phyloP scores from a whole-genome alignment of 2,329 filamentous ascomycete species.

The Xylaria sp. region DNA sequence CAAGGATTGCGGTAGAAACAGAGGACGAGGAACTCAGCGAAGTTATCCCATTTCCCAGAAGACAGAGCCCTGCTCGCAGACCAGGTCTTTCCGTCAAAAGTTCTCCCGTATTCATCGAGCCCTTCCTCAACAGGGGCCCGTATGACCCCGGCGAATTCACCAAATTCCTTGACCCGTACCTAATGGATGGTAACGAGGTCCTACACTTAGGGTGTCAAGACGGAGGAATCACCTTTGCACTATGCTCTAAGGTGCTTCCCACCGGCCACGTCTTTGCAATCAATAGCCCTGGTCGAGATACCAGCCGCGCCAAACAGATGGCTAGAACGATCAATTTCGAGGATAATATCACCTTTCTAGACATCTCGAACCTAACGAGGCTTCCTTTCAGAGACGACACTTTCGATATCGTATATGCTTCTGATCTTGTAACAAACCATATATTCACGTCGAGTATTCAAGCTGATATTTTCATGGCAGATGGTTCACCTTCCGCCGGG shows the following conservation, averaged over 20 bases:
- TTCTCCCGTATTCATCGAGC: not conserved
- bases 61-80: not conserved
- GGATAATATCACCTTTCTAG: not conserved
- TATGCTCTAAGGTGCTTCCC: not conserved
- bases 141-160: not conserved
- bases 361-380: not conserved
- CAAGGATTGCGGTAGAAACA: not conserved
- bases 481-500: constrained; percentile 7
- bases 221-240: not conserved
- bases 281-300: not conserved
- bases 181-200: not conserved
- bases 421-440: constrained; percentile 13
- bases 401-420: constrained; percentile 24
- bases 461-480: constrained; percentile 9
- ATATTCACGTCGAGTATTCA: not conserved
- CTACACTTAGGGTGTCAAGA: constrained; percentile 16
- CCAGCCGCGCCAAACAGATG: not conserved
- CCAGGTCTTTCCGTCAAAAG: too few relatives aligned
- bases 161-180: not conserved
- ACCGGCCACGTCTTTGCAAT: not conserved
- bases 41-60: not conserved
- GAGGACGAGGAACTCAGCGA: not conserved
- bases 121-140: not conserved
- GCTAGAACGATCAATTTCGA: not conserved
- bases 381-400: not conserved